phyloP scores from a whole-genome alignment of 768 basidiomycete species.

The Trametes meyenii region DNA sequence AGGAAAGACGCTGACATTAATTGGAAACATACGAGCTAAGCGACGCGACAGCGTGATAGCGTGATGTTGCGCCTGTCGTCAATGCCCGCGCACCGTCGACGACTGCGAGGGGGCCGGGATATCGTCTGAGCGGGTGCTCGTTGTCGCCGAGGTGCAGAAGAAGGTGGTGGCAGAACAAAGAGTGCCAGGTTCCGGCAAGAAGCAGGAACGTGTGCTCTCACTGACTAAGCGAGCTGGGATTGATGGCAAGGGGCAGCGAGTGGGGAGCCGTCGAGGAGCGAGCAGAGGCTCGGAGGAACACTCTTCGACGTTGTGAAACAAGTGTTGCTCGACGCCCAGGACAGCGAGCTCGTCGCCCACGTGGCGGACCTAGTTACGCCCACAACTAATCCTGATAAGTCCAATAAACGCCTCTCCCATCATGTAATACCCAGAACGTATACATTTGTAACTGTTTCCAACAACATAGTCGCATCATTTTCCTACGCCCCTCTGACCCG shows the following conservation, averaged over 20 bases:
- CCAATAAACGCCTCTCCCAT: neutral
- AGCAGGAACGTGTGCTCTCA: slow-evolving; percentile 9
- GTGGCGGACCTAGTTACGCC: slow-evolving; percentile 22
- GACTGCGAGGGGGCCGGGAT: neutral
- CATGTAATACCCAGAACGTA: neutral
- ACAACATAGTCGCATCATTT: too few relatives aligned
- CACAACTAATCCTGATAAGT: slow-evolving; percentile 8
- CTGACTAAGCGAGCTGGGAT: slow-evolving; percentile 19
- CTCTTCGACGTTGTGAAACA: slow-evolving; percentile 15
- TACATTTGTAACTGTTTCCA: too few relatives aligned
- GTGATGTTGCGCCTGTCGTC: slow-evolving; percentile 13
- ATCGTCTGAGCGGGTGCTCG: neutral
- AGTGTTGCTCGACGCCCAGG: slow-evolving; percentile 10
- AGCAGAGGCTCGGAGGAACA: neutral
- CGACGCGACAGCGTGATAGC: slow-evolving; percentile 19
- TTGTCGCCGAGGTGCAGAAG: slow-evolving; percentile 8
- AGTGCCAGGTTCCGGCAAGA: slow-evolving; percentile 13
- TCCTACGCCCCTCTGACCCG: too few relatives aligned
- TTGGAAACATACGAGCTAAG: slow-evolving; percentile 18
- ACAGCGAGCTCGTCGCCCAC: slow-evolving; percentile 19
- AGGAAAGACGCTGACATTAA: slow-evolving; percentile 17
- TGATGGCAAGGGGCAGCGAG: neutral
- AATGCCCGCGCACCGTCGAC: neutral
- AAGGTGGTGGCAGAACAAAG: slow-evolving; percentile 15
- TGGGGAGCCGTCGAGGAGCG: neutral